A percentile compares a stretch with the other conserved stretches of the same genome.
Conservation (phyloP, 176 grass and related monocot genomes). For the Hordeum marinum region DNA sequence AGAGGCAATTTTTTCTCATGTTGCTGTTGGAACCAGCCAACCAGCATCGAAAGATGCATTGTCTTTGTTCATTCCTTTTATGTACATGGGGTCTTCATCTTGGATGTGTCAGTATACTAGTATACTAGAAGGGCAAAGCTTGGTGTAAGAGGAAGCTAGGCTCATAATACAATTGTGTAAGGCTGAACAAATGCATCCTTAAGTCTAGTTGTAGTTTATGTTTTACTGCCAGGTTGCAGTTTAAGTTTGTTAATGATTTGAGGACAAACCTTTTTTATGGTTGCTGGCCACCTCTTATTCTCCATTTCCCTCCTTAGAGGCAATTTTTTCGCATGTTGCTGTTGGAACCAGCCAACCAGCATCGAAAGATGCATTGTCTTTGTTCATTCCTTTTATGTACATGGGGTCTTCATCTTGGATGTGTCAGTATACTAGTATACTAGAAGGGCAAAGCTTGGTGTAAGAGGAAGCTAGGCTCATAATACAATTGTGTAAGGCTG, state of each 20-base stretch:
- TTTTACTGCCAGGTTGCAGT: neutral
- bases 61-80: neutral
- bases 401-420: neutral
- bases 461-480: neutral
- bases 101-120: neutral
- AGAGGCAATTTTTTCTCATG: neutral
- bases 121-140: neutral
- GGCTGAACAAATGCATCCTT: neutral
- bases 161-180: neutral
- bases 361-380: neutral
- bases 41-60: neutral
- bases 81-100: neutral
- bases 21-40: neutral
- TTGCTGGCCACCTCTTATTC: neutral
- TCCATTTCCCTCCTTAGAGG: neutral
- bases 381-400: neutral
- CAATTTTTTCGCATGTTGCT: neutral
- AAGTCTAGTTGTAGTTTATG: neutral
- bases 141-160: neutral
- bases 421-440: neutral
- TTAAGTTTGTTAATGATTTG: neutral
- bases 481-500: neutral
- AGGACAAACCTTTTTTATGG: neutral
- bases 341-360: neutral
- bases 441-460: neutral